Conservation (phyloP, 805 yeast species). For the Maudiozyma bulderi region DNA sequence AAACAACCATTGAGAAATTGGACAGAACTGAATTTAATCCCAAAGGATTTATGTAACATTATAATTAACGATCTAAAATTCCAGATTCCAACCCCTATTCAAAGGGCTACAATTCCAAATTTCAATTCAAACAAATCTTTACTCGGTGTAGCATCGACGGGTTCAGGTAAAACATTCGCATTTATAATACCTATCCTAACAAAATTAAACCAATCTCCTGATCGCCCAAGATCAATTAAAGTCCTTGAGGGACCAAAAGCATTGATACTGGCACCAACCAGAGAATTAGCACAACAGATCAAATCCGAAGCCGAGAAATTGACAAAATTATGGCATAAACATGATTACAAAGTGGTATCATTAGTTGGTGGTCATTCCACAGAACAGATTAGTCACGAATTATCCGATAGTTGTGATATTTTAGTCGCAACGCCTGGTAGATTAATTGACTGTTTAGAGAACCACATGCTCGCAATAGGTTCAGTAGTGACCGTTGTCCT, state of each 20-base stretch:
- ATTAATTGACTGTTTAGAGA: conserved; percentile 66
- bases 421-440: conserved; percentile 95
- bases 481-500: conserved; percentile 61
- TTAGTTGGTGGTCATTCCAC: conserved; percentile 87
- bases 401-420: conserved; percentile 58
- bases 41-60: conserved; percentile 32
- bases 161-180: conserved; percentile 89
- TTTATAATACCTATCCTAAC: conserved; percentile 65
- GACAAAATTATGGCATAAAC: conserved; percentile 25
- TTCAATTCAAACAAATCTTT: conserved; percentile 53
- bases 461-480: conserved; percentile 49
- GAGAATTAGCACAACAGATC: conserved; percentile 88
- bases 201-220: conserved; percentile 40
- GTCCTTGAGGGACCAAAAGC: conserved; percentile 58
- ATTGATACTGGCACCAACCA: conserved; percentile 78
- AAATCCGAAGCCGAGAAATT: conserved; percentile 54
- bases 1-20: conserved; percentile 61
- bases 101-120: conserved; percentile 74
- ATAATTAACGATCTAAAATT: conserved; percentile 37
- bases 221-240: conserved; percentile 37
- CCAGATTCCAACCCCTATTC: conserved; percentile 78
- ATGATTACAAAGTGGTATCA: conserved; percentile 36
- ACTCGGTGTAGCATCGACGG: conserved; percentile 91
- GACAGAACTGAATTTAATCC: conserved; percentile 49
- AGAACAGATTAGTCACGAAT: conserved; percentile 54